Base-by-base conservation (phyloP, 345 rosid genomes). In the Noccaea bulbosa region DNA sequence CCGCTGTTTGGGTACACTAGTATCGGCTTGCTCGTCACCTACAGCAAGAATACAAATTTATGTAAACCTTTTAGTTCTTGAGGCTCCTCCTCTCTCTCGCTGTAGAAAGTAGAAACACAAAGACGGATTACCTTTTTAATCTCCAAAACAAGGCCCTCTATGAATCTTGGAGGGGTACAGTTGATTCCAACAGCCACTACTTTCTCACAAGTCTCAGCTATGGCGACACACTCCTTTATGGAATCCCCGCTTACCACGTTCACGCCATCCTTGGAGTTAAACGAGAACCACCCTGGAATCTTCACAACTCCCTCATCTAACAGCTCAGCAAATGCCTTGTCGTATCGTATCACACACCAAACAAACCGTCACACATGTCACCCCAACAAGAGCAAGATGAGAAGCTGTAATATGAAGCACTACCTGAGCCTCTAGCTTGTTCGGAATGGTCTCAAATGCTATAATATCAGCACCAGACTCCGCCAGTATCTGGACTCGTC, bases 391-490 rank as follows among this genome's bases (percentile, higher is more conserved):
- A 60, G 32, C 73, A 53, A 48, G 20, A 71, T 6, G 43, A 68
- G 52, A 20, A 9, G 2, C 20, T 20, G 22, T 20, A 20, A 20
- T 20, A 20, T 20, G 22, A 20, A 20, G 22, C 22, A 2, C 1
- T 79, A 87, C 96, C 96, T 84, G 89, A 81, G 93, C 96, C 84
- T 87, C 96, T 7, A 89, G 64, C 83, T 83, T 89, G 82, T 89
- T 89, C 24, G 96, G 96, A 78, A 87, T 71, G 53, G 93, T 86
- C 81, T 89, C 96, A 81, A 89, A 89, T 72, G 96, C 96, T 72
- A 89, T 75, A 49, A 89, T 66, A 45, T 87, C 96, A 71, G 96
- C 81, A 61, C 86, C 91, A 60, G 93, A 66, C 40, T 86, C 87
- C n/a, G 79, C 82, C 63, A 87, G 81, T 55, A 89, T 65, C 77